Evolutionary conservation across 2,329 filamentous ascomycete genomes (phyloP).

Genomic region (Aspergillus sp.): DNA sequence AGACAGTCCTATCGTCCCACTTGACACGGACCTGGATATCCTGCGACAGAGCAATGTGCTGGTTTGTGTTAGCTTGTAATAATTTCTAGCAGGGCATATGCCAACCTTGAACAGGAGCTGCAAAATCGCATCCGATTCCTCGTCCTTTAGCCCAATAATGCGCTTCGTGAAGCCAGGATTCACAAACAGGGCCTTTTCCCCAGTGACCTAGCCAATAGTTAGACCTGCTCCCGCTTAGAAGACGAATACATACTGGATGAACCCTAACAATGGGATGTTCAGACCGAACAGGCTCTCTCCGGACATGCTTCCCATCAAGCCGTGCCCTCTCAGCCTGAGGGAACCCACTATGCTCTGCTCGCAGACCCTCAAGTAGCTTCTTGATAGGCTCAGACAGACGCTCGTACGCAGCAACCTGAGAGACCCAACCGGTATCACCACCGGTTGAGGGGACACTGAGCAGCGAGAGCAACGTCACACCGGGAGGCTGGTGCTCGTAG

Average conservation of each 20-base stretch:
- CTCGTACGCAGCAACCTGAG: conserved; percentile 30
- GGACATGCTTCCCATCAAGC: conserved; percentile 21
- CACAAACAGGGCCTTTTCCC: conserved; percentile 35
- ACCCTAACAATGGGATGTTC: conserved; percentile 34
- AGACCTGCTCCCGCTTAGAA: neutral
- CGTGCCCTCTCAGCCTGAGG: conserved; percentile 24
- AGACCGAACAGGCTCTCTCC: conserved; percentile 31
- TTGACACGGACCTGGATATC: conserved; percentile 14
- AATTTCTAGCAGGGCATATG: neutral
- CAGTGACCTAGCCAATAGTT: conserved; percentile 20
- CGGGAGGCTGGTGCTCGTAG: conserved; percentile 31
- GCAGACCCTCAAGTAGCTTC: conserved; percentile 29
- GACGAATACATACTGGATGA: conserved; percentile 23
- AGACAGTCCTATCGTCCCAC: conserved; percentile 11
- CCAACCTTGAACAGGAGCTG: conserved; percentile 7
- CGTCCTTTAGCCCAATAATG: conserved; percentile 11
- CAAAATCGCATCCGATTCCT: conserved; percentile 9
- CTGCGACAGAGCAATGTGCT: conserved; percentile 7
- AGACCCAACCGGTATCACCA: conserved; percentile 32
- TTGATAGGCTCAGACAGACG: conserved; percentile 23
- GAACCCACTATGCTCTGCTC: conserved; percentile 29
- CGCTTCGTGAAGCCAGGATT: conserved; percentile 32
- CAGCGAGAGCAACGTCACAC: conserved; percentile 28
- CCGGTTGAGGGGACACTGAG: conserved; percentile 26
- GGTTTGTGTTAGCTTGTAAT: neutral